Evolutionary conservation across 495 filamentous ascomycete species (phyloP), one percentile per base, ranked within the genome.

Genomic region (Peziza echinospora): DNA sequence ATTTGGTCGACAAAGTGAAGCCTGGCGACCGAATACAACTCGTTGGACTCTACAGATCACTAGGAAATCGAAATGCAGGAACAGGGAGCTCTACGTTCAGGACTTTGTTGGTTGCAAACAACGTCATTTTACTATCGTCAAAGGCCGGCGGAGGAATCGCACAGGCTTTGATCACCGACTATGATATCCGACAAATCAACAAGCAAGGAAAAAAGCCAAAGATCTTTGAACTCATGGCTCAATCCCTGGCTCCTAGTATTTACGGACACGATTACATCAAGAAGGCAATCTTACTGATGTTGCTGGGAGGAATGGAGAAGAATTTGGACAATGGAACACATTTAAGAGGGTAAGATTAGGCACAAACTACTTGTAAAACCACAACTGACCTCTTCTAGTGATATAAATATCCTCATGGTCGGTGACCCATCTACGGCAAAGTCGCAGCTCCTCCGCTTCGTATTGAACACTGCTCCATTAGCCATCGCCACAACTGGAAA

Each of bases 401-500:
- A 99, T 60, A 96, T 99, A 65, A 99, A 99, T 63, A 92, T 99
- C 53, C 69, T 99, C 24, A 96, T 99, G 89, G 91, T 99, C 41
- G 89, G 89, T 66, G 89, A 99, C 65, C 89, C 89, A 16, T 99
- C 89, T 1, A 99, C 89, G 2, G 89, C 89, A 39, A 99, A 99
- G 64, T 99, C 89, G 17, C 89, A 99, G 63, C 73, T 99, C 21
- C 73, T 99, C 30, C 84, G 89, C 8, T 99, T 99, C 55, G 89
- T 99, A 21, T 72, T 96, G 47, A 99, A 99, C 62, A 99, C 91
- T 0, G 87, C 89, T 4, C 89, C 89, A 5, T 69, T 99, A 23
- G 91, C 89, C 2, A 99, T 99, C 60, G 89, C 89, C 8, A 99
- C 89, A 0, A 99, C 89, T 43, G 89, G 89, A 65, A 79, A 89